phyloP scores from a whole-genome alignment of 1,284 basidiomycete genomes.

The Rhizoctonia solani region DNA sequence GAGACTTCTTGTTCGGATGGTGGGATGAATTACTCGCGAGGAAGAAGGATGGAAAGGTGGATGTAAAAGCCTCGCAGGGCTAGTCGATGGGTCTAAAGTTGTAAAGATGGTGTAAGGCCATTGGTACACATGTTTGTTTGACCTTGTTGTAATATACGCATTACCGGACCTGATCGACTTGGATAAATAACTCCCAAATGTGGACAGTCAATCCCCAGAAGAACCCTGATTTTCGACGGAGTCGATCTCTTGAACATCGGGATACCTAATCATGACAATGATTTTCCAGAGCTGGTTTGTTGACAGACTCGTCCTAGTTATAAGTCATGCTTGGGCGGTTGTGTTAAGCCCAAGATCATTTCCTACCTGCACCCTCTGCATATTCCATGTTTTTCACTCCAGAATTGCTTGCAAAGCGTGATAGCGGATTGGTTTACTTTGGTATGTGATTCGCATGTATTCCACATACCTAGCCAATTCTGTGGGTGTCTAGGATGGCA shows the following conservation, averaged over 20 bases:
- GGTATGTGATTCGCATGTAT: slow-evolving; percentile 58
- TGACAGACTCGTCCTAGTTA: no score
- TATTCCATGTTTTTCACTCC: slow-evolving; percentile 72
- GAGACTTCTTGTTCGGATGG: slow-evolving; percentile 97
- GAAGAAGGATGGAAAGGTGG: slow-evolving; percentile 62
- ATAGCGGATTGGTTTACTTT: slow-evolving; percentile 78
- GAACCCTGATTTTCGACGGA: not conserved
- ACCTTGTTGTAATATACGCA: not conserved
- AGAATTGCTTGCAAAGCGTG: slow-evolving; percentile 70
- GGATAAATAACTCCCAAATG: not conserved
- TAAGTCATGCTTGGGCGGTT: no score
- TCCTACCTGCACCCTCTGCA: no score
- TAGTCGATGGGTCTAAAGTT: slow-evolving; percentile 76
- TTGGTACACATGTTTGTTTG: slow-evolving; percentile 30
- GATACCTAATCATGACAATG: not conserved
- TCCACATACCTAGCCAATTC: no score
- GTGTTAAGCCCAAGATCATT: no score
- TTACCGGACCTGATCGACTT: not conserved
- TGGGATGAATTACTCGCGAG: slow-evolving; percentile 87
- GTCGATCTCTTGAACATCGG: slow-evolving; percentile 8
- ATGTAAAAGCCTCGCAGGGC: slow-evolving; percentile 67
- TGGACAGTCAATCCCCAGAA: not conserved
- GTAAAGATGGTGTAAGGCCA: slow-evolving; percentile 61
- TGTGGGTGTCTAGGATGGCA: slow-evolving; percentile 84
- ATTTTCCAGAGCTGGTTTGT: no score